phyloP scores from a whole-genome alignment of 257 asterid genomes.

The Misopates orontium region DNA sequence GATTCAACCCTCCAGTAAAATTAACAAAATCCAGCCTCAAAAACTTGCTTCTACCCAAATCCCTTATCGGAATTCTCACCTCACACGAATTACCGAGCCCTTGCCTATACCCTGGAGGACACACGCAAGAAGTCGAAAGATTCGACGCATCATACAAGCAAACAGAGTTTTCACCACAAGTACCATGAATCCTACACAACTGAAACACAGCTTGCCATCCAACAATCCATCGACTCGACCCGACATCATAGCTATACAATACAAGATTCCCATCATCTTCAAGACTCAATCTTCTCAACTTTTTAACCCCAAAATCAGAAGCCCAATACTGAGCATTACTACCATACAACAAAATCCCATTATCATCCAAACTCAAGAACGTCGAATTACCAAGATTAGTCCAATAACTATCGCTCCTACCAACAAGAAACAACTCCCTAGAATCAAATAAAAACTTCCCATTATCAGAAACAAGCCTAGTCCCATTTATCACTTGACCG shows the following conservation, averaged over 20 bases:
- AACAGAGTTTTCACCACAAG: conserved; percentile 65
- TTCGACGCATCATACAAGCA: conserved; percentile 55
- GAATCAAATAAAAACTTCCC: conserved; percentile 55
- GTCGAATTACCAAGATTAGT: conserved; percentile 4
- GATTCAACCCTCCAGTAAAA: conserved; percentile 59
- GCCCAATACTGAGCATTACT: conserved; percentile 23
- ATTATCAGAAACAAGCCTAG: conserved; percentile 39
- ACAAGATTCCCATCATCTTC: conserved; percentile 76
- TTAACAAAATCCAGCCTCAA: conserved; percentile 63
- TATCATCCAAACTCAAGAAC: conserved; percentile 40
- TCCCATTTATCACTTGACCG: conserved; percentile 46
- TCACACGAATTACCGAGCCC: conserved; percentile 38
- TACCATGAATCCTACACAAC: conserved; percentile 56
- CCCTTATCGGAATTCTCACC: conserved; percentile 38
- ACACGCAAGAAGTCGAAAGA: conserved; percentile 55
- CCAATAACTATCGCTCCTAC: conserved; percentile 50
- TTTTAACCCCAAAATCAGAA: conserved; percentile 51
- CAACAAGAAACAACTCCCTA: conserved; percentile 37
- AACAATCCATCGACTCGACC: conserved; percentile 43
- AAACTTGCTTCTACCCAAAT: conserved; percentile 43
- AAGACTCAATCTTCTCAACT: conserved; percentile 57
- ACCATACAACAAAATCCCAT: conserved; percentile 45
- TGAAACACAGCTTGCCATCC: conserved; percentile 68
- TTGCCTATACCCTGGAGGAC: conserved; percentile 73
- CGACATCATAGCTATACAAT: conserved; percentile 54